Conservation (phyloP, 345 rosid species). For the Salix arbutifolia region DNA sequence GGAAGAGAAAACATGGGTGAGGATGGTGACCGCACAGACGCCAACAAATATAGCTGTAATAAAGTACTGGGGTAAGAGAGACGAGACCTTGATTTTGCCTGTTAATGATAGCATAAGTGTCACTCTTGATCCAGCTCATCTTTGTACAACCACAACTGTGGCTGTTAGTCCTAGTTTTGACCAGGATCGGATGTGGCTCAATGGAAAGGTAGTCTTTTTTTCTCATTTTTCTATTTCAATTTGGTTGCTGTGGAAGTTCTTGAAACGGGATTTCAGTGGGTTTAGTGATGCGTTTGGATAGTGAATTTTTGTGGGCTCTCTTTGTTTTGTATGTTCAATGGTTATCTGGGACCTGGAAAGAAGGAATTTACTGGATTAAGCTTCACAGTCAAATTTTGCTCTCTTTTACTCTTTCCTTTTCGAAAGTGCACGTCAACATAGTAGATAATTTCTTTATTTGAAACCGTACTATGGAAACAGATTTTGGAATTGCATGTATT, state of each 20-base stretch:
- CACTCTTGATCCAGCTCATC: constrained; percentile 87
- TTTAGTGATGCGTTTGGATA: background rate
- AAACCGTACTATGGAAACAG: background rate
- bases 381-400: background rate
- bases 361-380: background rate
- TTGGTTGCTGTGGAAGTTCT: background rate
- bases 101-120: constrained; percentile 94
- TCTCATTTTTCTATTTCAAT: background rate
- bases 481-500: background rate
- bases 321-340: background rate
- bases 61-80: constrained; percentile 96
- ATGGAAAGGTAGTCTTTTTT: constrained; percentile 66
- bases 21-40: constrained; percentile 80
- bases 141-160: constrained; percentile 91
- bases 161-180: constrained; percentile 81
- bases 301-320: background rate
- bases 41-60: constrained; percentile 97
- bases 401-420: background rate
- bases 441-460: background rate
- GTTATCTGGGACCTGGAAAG: background rate
- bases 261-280: background rate
- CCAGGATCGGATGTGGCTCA: constrained; percentile 98
- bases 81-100: constrained; percentile 82
- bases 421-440: background rate
- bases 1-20: constrained; percentile 65